Evolutionary conservation across 495 filamentous ascomycete species (phyloP).

Genomic region (Aspergillus steynii): DNA sequence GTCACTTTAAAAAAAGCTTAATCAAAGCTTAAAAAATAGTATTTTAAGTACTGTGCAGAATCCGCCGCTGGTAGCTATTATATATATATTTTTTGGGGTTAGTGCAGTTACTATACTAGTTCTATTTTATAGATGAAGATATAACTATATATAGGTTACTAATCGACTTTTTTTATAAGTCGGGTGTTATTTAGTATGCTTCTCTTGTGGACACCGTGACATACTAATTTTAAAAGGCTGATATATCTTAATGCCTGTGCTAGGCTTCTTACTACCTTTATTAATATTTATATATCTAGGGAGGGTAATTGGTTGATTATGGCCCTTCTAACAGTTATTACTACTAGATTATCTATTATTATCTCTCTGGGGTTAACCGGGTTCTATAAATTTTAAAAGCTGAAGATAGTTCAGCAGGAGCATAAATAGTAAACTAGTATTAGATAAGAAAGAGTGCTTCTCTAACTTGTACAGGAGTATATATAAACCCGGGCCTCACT

Average conservation of each 20-base stretch:
- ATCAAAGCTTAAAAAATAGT: constrained; percentile 10
- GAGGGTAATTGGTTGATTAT: constrained; percentile 11
- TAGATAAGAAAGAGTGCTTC: background rate
- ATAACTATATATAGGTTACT: constrained; percentile 29
- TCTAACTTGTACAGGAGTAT: background rate
- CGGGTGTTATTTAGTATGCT: background rate
- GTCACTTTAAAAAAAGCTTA: constrained; percentile 15
- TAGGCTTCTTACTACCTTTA: constrained; percentile 36
- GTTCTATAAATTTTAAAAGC: constrained; percentile 12
- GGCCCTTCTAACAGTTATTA: constrained; percentile 10
- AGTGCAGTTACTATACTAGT: constrained; percentile 16
- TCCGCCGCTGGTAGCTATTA: constrained; percentile 25
- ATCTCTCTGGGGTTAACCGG: constrained; percentile 8
- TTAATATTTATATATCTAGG: constrained; percentile 44
- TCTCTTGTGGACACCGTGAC: background rate
- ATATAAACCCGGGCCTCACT: no score
- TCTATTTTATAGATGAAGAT: constrained; percentile 20
- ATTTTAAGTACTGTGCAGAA: constrained; percentile 26
- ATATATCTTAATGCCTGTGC: constrained; percentile 9
- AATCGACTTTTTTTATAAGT: constrained; percentile 18
- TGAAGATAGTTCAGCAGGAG: constrained; percentile 2
- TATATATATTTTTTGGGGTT: constrained; percentile 19
- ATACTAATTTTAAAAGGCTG: constrained; percentile 5
- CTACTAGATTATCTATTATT: constrained; percentile 2
- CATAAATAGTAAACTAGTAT: constrained; percentile 2